Percentiles rank a stretch among this genome's conserved stretches.
Conservation (phyloP, 2,329 filamentous ascomycete species). For the Graphilbum ipis-grandicollis region DNA sequence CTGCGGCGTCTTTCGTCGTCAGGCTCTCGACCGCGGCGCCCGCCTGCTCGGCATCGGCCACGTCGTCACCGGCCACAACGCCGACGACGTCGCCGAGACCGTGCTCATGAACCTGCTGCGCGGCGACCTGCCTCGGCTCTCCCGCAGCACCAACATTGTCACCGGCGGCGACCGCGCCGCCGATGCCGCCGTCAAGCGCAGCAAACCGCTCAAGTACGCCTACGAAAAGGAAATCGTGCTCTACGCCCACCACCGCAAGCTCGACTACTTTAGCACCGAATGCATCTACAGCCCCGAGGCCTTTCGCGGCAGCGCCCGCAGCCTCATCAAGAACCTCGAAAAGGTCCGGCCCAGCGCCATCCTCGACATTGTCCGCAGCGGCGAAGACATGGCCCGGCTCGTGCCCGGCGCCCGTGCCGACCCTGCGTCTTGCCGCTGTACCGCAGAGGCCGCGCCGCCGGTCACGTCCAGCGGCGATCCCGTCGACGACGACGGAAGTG, state of each 20-base stretch:
- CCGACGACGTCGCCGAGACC: conserved; percentile 92
- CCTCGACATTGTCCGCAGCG: conserved; percentile 82
- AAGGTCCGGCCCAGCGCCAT: conserved; percentile 87
- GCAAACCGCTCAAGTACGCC: conserved; percentile 93
- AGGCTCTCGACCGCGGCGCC: conserved; percentile 84
- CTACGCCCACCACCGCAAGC: conserved; percentile 89
- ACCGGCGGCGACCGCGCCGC: conserved; percentile 64
- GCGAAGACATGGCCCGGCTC: conserved; percentile 89
- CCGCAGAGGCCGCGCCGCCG: not conserved
- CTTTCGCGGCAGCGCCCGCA: conserved; percentile 80
- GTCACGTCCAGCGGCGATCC: not conserved
- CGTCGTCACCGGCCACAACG: conserved; percentile 94
- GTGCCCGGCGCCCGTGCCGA: conserved; percentile 40
- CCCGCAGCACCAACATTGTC: conserved; percentile 78
- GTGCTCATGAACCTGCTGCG: conserved; percentile 93
- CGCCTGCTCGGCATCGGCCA: conserved; percentile 76
- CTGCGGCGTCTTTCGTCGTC: conserved; percentile 86
- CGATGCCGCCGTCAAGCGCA: conserved; percentile 82
- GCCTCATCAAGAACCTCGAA: conserved; percentile 88
- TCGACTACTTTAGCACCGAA: conserved; percentile 97
- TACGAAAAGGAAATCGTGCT: conserved; percentile 99
- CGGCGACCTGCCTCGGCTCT: conserved; percentile 74
- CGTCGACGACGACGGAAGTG: conserved; percentile 1
- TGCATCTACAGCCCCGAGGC: conserved; percentile 97
- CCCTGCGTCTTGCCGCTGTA: conserved; percentile 4